These are phyloP conservation scores for Lepiota subincarnata DNA, from an alignment of 768 basidiomycete species.

Conservation along the genomic window DNA sequence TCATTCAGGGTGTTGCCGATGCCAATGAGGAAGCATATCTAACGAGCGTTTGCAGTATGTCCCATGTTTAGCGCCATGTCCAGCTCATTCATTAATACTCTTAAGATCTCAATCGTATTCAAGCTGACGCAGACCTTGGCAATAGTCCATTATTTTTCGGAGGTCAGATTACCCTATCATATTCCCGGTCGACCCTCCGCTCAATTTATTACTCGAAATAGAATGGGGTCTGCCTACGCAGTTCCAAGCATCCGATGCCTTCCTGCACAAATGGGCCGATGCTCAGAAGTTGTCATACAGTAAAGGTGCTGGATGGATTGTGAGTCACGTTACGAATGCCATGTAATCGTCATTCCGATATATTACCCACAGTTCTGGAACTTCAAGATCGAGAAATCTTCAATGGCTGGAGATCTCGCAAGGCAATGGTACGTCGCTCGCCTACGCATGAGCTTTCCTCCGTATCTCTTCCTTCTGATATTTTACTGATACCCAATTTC, in stretches of 20 bases:
- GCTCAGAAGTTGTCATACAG: constrained; percentile 68
- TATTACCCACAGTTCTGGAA: constrained; percentile 49
- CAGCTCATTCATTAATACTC: background rate
- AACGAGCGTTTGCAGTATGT: constrained; percentile 64
- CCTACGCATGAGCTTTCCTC: background rate
- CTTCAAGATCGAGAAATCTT: constrained; percentile 65
- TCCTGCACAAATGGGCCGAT: constrained; percentile 67
- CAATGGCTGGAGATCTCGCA: constrained; percentile 43
- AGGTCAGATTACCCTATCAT: constrained; percentile 19
- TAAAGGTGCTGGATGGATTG: constrained; percentile 62
- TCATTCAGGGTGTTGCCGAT: constrained; percentile 61
- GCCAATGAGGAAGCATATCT: constrained; percentile 63
- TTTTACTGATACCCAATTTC: background rate
- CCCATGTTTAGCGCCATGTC: background rate
- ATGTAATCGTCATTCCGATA: background rate
- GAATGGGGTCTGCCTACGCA: constrained; percentile 58
- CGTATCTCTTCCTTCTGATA: background rate
- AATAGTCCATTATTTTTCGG: constrained; percentile 41
- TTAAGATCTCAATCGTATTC: constrained; percentile 58
- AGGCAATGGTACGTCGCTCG: constrained; percentile 56
- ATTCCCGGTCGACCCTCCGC: background rate
- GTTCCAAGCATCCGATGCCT: constrained; percentile 57
- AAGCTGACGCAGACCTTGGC: constrained; percentile 27
- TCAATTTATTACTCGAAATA: constrained; percentile 9
- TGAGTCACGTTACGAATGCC: constrained; percentile 28